Evolutionary conservation across 2,329 filamentous ascomycete species (phyloP).

Genomic region (Zasmidium cellare): DNA sequence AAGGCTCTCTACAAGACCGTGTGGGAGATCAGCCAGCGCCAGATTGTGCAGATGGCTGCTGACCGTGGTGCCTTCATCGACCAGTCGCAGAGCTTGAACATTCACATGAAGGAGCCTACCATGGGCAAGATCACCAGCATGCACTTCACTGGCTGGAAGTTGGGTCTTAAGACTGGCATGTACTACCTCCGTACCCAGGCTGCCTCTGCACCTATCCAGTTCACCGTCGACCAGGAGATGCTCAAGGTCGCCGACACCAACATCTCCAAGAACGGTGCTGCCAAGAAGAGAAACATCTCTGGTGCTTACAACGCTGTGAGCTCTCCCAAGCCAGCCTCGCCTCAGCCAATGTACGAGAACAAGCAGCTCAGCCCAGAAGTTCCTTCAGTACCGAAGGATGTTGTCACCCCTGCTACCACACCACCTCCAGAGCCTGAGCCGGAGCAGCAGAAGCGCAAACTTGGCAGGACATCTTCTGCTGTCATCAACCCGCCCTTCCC

Average conservation of each 20-base stretch:
- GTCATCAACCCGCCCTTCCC: conserved; percentile 69
- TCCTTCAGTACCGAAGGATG: conserved; percentile 54
- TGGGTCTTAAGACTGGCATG: conserved; percentile 99
- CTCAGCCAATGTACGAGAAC: conserved; percentile 66
- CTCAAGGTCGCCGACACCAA: conserved; percentile 84
- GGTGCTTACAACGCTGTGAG: conserved; percentile 36
- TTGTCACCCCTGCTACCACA: conserved; percentile 69
- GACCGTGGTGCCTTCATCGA: conserved; percentile 98
- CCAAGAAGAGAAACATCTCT: conserved; percentile 69
- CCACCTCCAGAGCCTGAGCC: conserved; percentile 58
- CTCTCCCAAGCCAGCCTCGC: conserved; percentile 61
- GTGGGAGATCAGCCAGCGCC: conserved; percentile 97
- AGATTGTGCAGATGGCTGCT: conserved; percentile 95
- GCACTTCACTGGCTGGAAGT: conserved; percentile 99
- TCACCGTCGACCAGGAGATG: conserved; percentile 96
- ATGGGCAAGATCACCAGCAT: conserved; percentile 99
- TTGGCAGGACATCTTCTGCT: conserved; percentile 41
- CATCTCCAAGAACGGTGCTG: conserved; percentile 61
- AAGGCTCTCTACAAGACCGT: conserved; percentile 99
- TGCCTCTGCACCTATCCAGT: conserved; percentile 94
- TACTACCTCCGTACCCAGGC: conserved; percentile 99
- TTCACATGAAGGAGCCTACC: conserved; percentile 97
- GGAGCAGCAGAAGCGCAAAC: conserved; percentile 46
- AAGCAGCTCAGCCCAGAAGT: conserved; percentile 50
- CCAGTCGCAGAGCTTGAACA: conserved; percentile 98